Base-by-base conservation (phyloP, 129 eudicot species). In the Centrapalus pauciflorus region DNA sequence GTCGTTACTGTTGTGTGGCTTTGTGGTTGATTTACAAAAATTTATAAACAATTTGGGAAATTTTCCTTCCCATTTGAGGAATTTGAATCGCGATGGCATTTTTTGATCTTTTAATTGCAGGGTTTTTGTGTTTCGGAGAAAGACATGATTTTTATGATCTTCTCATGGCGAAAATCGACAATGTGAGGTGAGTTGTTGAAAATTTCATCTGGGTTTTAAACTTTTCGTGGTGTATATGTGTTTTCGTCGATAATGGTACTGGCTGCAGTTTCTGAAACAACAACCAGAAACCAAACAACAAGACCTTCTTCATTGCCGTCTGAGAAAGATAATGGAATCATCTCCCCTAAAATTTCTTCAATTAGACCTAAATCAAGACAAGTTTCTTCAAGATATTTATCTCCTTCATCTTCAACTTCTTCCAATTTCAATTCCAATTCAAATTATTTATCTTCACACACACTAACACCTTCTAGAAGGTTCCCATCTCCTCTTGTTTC, bases 401-500 rank as follows among this genome's bases (percentile, higher is more conserved):
- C 94, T 46, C 90, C 94, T 73, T 82, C 96, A 2, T 64, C 85
- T 55, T 85, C 96, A 26, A 38, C 64, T 64, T 72, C 93, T 10
- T 56, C 80, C 25, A 67, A 75, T 48, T 76, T 87, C 1, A 65
- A 51, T 20, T 79, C 95, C 19, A 69, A 80, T 41, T 77, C 89
- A 7, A 66, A 76, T 26, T 72, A 81, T 54, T 49, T 40, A 9
- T 37, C 63, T 8, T 14, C 30, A 0, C 37, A 9, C 28, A 66
- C 57, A 25, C 30, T 61, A 20, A 40, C 70, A 19, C 14, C 77
- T 71, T 80, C 80, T n/a, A 81, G 88, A 48, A 81, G 95, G 67
- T 77, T 51, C 27, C 85, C 97, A 4, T 90, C 97, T 20, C 91
- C 95, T 70, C 26, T 76, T 14, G 63, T 83, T 77, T 81, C 95